Base-by-base conservation (phyloP, 805 yeast genomes). In the Blastobotrys robertii region DNA sequence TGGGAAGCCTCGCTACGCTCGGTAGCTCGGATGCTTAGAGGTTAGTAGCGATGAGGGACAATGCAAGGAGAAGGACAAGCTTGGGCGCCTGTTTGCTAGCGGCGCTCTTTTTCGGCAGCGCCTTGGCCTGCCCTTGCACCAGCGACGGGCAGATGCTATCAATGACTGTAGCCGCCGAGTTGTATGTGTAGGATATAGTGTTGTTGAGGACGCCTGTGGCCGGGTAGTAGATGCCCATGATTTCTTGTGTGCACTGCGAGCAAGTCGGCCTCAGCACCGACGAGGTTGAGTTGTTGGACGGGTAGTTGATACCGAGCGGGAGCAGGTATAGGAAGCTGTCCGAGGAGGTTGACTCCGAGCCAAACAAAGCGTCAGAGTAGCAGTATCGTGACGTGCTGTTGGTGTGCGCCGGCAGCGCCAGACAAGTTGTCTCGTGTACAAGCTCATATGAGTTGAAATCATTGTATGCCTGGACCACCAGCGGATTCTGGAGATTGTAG, bases 291-390 rank as follows among this genome's bases (percentile, higher is more conserved):
- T 10, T 28, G 15, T 11, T 34, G 10, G 19, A 44, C 44, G 13
- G 63, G 63, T 50, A 50, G 7, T 49, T 33, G 9, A 50, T 47
- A 12, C 57, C 63, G 25, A 58, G 48, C 7, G 63, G 60, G 33
- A 58, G 46, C 29, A 55, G 53, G 41, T 57, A 58, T 30, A 58
- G 48, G 39, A 50, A 56, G 16, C 57, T 55, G 38, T 58, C 60
- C 4, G 46, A 45, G n/a, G 46, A 38, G 19, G 38, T 38, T 3
- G 43, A 10, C 11, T 34, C 16, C 13, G 45, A 25, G 41, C 54
- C 49, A 40, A 38, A 53, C 34, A 55, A 42, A 1, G 59, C 49
- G 38, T 57, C 52, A 12, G 56, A 50, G 44, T 56, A 58, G 47
- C 63, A 58, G 48, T 57, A 58, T n/a, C 15, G 45, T 19, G 44